Evolutionary conservation across 306 rosid genomes (phyloP), one percentile per base, ranked within the genome.

Genomic region (Begonia loranthoides): DNA sequence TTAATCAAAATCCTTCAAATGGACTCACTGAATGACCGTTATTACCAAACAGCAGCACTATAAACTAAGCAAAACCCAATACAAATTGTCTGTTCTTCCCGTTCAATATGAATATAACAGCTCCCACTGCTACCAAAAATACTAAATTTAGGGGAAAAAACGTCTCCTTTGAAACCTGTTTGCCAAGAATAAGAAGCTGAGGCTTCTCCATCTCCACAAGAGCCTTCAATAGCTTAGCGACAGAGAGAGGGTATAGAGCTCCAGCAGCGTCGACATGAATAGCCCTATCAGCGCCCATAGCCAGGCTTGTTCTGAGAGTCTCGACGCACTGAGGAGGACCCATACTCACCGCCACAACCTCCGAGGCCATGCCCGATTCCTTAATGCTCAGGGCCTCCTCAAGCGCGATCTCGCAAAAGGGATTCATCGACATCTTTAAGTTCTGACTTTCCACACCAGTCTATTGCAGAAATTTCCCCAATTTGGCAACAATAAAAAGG

Each of bases 351-450:
- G 92, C 97, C 54, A 85, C 85, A 13, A 92, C 99, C 75, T 92
- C 96, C 0, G 93, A 78, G 16, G 94, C 99, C 72, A 78, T 49
- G 9, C 86, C 83, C 6, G 84, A 62, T 56, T 92, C 94, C 56
- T 62, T 86, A 38, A 86, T 78, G 10, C 99, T 72, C 43, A 90
- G 88, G 3, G 99, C 95, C 62, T 90, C 95, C 65, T 90, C 95
- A 6, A 86, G 68, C 1, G 94, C 99, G 17, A 90, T 90, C 82
- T 90, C 99, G 45, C 94, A 86, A 59, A 90, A 90, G 16, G 99
- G 95, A 63, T 90, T 90, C 94, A 90, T 90, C 28, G 99, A 90
- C 99, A 92, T 92, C 61, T 92, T 90, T 79, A 92, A 92, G 63
- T 86, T 92, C 68, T 92, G 88, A 60, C 93, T 92, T 64, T 83